Evolutionary conservation across 768 basidiomycete species (phyloP).

Genomic region (Coprinopsis sp.): DNA sequence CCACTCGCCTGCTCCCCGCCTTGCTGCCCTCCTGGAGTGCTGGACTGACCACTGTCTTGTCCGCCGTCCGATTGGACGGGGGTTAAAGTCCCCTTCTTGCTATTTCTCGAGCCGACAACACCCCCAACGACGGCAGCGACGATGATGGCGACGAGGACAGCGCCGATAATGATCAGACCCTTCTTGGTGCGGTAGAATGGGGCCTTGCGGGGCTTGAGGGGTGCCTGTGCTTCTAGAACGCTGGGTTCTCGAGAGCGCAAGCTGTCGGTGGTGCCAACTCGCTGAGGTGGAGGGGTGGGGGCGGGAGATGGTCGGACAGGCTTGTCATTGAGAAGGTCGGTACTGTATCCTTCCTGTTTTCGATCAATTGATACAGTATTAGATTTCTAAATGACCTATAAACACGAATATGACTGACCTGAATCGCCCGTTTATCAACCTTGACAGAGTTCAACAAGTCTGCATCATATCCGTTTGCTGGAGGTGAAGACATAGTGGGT

Average conservation of each 20-base stretch:
- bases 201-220: not conserved
- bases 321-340: conserved; percentile 18
- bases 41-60: no score
- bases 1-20: no score
- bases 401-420: not conserved
- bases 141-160: conserved; percentile 1
- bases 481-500: not conserved
- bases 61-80: no score
- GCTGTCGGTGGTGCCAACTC: conserved; percentile 14
- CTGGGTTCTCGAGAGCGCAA: not conserved
- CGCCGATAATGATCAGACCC: conserved; percentile 2
- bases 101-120: conserved; percentile 7
- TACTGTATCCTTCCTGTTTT: conserved; percentile 23
- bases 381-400: not conserved
- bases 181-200: conserved; percentile 6
- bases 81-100: no score
- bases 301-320: conserved; percentile 2
- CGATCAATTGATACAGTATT: not conserved
- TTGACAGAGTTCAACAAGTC: not conserved
- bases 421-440: conserved; percentile 3
- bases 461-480: conserved; percentile 1
- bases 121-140: conserved; percentile 7
- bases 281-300: conserved; percentile 11
- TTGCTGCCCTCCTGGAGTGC: no score
- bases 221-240: not conserved